A percentile compares a stretch with the other conserved stretches of the same genome.
These are phyloP conservation scores for Fusarium guadeloupense DNA, from an alignment of 2,329 filamentous ascomycete genomes.

Conservation along the genomic window DNA sequence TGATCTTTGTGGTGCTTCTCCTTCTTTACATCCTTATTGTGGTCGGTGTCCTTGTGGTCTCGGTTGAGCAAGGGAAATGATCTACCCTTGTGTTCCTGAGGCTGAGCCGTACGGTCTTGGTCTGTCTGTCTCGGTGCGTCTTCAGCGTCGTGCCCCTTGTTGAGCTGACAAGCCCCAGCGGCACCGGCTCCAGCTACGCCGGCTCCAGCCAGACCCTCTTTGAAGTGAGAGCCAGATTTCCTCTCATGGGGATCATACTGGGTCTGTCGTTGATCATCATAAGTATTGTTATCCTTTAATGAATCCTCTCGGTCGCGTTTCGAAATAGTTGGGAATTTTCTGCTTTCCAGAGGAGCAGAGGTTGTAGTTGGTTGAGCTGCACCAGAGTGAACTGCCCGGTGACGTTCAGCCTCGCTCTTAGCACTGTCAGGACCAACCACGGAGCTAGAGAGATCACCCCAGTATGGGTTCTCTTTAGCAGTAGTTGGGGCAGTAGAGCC, in stretches of 20 bases:
- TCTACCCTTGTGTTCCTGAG: conserved; percentile 20
- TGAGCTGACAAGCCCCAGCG: conserved; percentile 9
- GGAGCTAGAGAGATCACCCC: conserved; percentile 29
- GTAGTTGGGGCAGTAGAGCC: conserved; percentile 3
- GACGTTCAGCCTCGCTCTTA: conserved; percentile 14
- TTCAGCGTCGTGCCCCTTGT: background rate
- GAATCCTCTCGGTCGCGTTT: background rate
- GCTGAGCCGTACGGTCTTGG: background rate
- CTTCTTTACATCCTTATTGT: background rate
- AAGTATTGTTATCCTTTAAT: background rate
- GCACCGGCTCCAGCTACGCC: conserved; percentile 8
- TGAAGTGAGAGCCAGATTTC: conserved; percentile 12
- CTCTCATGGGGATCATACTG: background rate
- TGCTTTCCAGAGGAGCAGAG: conserved; percentile 1
- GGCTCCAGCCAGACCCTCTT: conserved; percentile 7
- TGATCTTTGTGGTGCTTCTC: background rate
- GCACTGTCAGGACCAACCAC: conserved; percentile 25
- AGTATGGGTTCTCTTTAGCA: conserved; percentile 28
- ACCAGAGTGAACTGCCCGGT: background rate
- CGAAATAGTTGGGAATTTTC: background rate
- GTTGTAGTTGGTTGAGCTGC: background rate
- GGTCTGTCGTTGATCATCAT: background rate
- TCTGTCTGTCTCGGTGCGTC: background rate
- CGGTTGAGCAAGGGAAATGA: conserved; percentile 24
- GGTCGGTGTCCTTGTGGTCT: conserved; percentile 9